Conservation (phyloP, 768 basidiomycete genomes). For the Suillus spraguei region DNA sequence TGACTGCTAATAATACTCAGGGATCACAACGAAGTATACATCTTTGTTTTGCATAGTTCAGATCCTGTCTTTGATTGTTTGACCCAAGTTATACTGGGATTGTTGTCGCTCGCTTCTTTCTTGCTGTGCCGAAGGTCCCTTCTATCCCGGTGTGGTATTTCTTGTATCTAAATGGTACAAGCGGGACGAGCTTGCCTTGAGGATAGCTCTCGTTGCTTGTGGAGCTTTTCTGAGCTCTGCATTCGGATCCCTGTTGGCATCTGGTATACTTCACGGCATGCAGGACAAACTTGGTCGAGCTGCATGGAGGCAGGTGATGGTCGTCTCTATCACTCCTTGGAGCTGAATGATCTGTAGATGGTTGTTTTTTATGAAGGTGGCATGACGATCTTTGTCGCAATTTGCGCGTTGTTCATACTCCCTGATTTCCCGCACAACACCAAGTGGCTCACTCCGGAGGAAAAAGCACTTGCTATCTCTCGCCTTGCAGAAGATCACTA, state of each 20-base stretch:
- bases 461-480: conserved; percentile 32
- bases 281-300: conserved; percentile 40
- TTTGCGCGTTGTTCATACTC: conserved; percentile 37
- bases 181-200: conserved; percentile 39
- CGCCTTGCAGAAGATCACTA: conserved; percentile 41
- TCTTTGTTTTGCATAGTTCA: neutral
- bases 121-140: conserved; percentile 11
- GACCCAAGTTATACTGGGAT: conserved; percentile 5
- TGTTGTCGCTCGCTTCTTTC: conserved; percentile 11
- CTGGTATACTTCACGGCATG: conserved; percentile 45
- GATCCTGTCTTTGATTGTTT: neutral
- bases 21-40: conserved; percentile 9
- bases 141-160: conserved; percentile 3
- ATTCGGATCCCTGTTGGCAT: conserved; percentile 46
- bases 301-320: conserved; percentile 40
- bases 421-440: conserved; percentile 41
- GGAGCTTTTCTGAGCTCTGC: conserved; percentile 47
- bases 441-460: conserved; percentile 32
- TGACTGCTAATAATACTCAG: neutral
- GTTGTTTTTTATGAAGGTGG: conserved; percentile 35
- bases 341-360: conserved; percentile 12
- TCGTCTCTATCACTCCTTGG: neutral
- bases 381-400: conserved; percentile 35
- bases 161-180: conserved; percentile 29
- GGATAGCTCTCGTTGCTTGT: conserved; percentile 37